Evolutionary conservation across 139 green algal genomes (phyloP).

Genomic region (Chloropicon primus): DNA sequence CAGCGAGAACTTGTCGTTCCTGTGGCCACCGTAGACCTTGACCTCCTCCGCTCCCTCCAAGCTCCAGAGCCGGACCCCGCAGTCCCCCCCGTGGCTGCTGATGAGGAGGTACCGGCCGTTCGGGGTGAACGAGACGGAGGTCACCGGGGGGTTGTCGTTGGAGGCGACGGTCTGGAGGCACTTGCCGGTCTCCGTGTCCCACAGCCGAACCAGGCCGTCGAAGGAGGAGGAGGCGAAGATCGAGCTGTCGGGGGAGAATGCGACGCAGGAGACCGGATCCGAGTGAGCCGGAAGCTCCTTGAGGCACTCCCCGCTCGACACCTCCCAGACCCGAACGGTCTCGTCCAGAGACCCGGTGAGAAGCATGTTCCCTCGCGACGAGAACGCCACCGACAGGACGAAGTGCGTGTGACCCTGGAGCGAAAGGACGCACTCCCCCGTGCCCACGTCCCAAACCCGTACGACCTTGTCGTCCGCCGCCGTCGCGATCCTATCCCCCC

Average conservation of each 20-base stretch:
- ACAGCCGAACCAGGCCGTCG: constrained; percentile 59
- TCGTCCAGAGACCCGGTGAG: constrained; percentile 79
- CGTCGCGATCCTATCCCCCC: constrained; percentile 31
- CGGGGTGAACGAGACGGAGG: constrained; percentile 62
- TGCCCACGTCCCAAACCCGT: constrained; percentile 45
- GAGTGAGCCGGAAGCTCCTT: constrained; percentile 71
- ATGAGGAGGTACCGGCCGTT: constrained; percentile 41
- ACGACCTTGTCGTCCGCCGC: constrained; percentile 51
- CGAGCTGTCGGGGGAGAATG: constrained; percentile 57
- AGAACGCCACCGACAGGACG: neutral
- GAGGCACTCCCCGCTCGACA: constrained; percentile 41
- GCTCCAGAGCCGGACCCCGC: constrained; percentile 53
- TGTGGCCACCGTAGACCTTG: constrained; percentile 43
- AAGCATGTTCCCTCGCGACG: neutral
- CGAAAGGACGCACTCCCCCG: constrained; percentile 20
- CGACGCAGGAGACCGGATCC: constrained; percentile 69
- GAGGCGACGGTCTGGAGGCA: constrained; percentile 73
- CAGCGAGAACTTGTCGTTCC: constrained; percentile 32
- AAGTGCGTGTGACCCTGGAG: constrained; percentile 35
- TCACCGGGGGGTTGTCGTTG: constrained; percentile 48
- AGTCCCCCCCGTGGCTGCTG: constrained; percentile 31
- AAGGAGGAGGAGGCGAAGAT: constrained; percentile 57
- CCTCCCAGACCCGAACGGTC: constrained; percentile 74
- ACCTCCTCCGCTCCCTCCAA: constrained; percentile 34
- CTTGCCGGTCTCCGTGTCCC: constrained; percentile 46